Percentiles rank a stretch among this genome's conserved stretches.
Evolutionary conservation across 2,329 filamentous ascomycete species (phyloP).

Genomic region (Trichoderma koningiopsis): DNA sequence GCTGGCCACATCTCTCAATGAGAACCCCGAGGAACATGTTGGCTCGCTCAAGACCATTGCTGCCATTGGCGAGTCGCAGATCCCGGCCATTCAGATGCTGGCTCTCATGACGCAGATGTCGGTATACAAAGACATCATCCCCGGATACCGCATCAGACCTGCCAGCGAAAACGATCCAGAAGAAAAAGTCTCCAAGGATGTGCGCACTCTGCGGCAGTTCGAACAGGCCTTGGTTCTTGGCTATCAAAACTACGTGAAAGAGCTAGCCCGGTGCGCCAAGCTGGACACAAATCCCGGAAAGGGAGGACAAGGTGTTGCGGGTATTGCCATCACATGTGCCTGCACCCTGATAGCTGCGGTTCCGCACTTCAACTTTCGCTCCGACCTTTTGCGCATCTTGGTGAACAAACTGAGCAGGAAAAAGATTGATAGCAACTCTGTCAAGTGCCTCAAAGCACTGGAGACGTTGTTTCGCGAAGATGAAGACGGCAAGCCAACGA

Average conservation of each 20-base stretch:
- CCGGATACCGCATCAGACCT: conserved; percentile 90
- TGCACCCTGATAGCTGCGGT: conserved; percentile 79
- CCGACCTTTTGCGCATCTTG: conserved; percentile 83
- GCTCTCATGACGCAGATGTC: conserved; percentile 83
- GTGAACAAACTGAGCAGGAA: conserved; percentile 78
- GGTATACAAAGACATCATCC: conserved; percentile 94
- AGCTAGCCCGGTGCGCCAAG: conserved; percentile 69
- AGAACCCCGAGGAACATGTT: conserved; percentile 89
- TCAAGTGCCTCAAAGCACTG: conserved; percentile 75
- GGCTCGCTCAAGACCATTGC: conserved; percentile 76
- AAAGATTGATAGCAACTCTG: conserved; percentile 71
- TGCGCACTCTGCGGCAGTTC: conserved; percentile 77
- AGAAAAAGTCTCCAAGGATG: conserved; percentile 88
- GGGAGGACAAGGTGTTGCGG: conserved; percentile 59
- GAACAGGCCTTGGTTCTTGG: conserved; percentile 84
- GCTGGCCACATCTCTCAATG: conserved; percentile 78
- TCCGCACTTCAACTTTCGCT: conserved; percentile 96
- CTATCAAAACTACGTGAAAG: conserved; percentile 83
- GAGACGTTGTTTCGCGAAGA: conserved; percentile 83
- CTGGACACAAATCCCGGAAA: conserved; percentile 45
- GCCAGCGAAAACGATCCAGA: conserved; percentile 72
- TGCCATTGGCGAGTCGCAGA: conserved; percentile 69
- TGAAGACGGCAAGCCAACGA: conserved; percentile 83
- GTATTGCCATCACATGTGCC: conserved; percentile 80
- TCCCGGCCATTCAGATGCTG: conserved; percentile 79